Conservation (phyloP, 768 basidiomycete genomes). For the Podaxis sp. region DNA sequence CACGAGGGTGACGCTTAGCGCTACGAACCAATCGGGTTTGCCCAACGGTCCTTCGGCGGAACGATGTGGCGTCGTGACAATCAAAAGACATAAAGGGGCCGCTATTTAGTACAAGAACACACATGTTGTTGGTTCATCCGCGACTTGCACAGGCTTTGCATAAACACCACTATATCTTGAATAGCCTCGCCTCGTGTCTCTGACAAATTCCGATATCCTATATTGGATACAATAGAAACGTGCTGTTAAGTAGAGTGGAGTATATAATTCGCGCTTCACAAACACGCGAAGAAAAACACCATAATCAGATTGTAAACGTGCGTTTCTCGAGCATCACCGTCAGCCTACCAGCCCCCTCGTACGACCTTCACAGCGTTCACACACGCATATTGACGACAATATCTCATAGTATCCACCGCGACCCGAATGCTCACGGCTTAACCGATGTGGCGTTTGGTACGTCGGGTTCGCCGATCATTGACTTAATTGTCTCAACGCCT, state of each 20-base stretch:
- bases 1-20: slow-evolving; percentile 1
- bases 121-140: slow-evolving; percentile 8
- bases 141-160: neutral
- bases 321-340: neutral
- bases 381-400: neutral
- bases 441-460: slow-evolving; percentile 9
- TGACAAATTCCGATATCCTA: neutral
- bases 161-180: neutral
- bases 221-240: slow-evolving; percentile 6
- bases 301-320: neutral
- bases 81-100: slow-evolving; percentile 15
- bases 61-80: slow-evolving; percentile 15
- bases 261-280: slow-evolving; percentile 2
- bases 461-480: neutral
- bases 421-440: neutral
- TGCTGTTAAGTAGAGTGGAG: slow-evolving; percentile 9
- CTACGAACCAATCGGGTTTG: slow-evolving; percentile 11
- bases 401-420: neutral
- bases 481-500: neutral
- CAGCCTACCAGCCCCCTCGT: neutral
- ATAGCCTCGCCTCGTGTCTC: neutral
- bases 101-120: slow-evolving; percentile 8
- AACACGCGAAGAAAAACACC: neutral
- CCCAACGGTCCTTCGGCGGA: slow-evolving; percentile 1
- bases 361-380: neutral